These are phyloP conservation scores for Avena sativa DNA, from an alignment of 176 grass and related monocot species.

Conservation along the genomic window DNA sequence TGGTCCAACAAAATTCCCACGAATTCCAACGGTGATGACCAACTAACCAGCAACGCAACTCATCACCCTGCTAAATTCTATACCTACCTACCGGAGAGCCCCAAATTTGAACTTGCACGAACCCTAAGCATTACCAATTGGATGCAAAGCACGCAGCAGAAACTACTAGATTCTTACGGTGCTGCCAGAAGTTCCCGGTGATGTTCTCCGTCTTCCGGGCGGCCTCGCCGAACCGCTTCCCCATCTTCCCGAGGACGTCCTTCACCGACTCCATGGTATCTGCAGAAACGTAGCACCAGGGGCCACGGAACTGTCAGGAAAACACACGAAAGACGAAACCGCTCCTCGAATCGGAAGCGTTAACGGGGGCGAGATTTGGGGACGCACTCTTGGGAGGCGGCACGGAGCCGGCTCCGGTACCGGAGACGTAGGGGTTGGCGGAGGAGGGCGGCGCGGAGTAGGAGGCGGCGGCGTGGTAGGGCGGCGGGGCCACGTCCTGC, in stretches of 20 bases:
- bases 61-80: background rate
- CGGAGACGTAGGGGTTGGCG: conserved; percentile 77
- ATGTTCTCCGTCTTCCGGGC: conserved; percentile 92
- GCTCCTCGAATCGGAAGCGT: background rate
- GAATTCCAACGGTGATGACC: background rate
- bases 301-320: background rate
- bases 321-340: background rate
- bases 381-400: conserved; percentile 67
- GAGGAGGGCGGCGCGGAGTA: conserved; percentile 53
- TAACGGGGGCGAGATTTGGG: conserved; percentile 1
- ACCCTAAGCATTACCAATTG: background rate
- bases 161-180: conserved; percentile 60
- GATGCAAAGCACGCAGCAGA: background rate
- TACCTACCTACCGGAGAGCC: too few relatives aligned
- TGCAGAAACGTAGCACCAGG: background rate
- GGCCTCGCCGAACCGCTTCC: conserved; percentile 84
- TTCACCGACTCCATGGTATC: conserved; percentile 85
- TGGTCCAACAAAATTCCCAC: background rate
- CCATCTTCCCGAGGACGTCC: conserved; percentile 83
- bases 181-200: conserved; percentile 93
- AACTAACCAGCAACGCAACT: background rate
- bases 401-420: conserved; percentile 38
- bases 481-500: conserved; percentile 54
- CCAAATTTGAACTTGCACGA: too few relatives aligned
- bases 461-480: conserved; percentile 51